phyloP scores from a whole-genome alignment of 257 asterid species.

The Penstemon barbatus region DNA sequence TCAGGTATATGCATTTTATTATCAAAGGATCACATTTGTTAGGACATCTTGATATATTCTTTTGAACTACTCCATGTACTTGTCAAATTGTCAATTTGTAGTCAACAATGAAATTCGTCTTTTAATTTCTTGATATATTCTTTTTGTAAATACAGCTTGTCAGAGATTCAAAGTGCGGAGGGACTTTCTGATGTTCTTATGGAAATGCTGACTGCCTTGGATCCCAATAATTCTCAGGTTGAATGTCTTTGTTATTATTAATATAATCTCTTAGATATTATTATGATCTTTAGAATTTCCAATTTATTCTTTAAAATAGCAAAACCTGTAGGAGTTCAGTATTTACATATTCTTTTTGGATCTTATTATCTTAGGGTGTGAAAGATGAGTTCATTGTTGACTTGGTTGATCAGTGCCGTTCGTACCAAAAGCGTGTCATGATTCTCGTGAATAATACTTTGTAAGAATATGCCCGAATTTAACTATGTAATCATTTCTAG shows the following conservation, averaged over 20 bases:
- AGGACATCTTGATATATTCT: background rate
- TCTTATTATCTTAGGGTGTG: constrained; percentile 52
- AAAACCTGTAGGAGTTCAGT: background rate
- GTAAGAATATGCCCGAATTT: constrained; percentile 46
- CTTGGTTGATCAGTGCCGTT: constrained; percentile 89
- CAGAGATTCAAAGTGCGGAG: constrained; percentile 88
- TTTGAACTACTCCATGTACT: background rate
- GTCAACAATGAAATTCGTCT: background rate
- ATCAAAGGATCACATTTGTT: background rate
- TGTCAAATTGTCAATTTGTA: background rate
- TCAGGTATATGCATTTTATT: constrained; percentile 51
- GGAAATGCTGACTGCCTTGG: constrained; percentile 91
- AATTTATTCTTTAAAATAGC: background rate
- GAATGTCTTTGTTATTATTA: constrained; percentile 17
- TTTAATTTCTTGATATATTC: constrained; percentile 22
- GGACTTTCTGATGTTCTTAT: constrained; percentile 76
- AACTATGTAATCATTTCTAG: too few species aligned
- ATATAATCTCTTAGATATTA: background rate
- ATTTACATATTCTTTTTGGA: background rate
- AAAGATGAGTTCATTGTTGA: constrained; percentile 86
- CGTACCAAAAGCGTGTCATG: constrained; percentile 90
- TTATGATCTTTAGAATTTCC: background rate
- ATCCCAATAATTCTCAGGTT: constrained; percentile 79
- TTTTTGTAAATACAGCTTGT: constrained; percentile 48
- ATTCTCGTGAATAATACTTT: constrained; percentile 77